phyloP scores from a whole-genome alignment of 1,284 basidiomycete species.

The Ustilago xerochloae region DNA sequence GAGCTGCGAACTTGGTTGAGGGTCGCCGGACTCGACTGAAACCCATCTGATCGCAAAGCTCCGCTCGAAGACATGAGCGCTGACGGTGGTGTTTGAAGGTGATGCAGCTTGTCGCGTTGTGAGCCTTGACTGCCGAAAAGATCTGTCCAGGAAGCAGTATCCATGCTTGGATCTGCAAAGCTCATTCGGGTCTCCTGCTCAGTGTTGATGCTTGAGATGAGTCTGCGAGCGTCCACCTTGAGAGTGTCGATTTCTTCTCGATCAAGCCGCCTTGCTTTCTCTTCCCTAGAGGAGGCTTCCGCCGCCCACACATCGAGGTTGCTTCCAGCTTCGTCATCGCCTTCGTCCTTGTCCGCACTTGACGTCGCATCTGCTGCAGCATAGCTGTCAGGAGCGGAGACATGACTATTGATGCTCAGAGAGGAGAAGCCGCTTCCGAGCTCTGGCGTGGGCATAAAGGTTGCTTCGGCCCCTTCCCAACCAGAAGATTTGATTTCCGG shows the following conservation, averaged over 20 bases:
- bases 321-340: background rate
- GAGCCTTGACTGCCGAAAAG: constrained; percentile 43
- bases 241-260: constrained; percentile 42
- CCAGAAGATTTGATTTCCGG: background rate
- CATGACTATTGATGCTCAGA: background rate
- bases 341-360: background rate
- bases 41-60: constrained; percentile 11
- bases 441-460: background rate
- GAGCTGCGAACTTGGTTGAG: constrained; percentile 16
- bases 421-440: constrained; percentile 9
- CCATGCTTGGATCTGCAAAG: constrained; percentile 20
- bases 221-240: constrained; percentile 38
- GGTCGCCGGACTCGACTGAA: constrained; percentile 21
- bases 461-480: constrained; percentile 9
- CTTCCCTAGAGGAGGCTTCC: constrained; percentile 25
- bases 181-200: constrained; percentile 21
- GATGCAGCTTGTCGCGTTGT: constrained; percentile 29
- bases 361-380: background rate
- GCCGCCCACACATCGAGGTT: constrained; percentile 34
- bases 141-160: constrained; percentile 16
- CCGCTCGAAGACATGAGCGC: constrained; percentile 24
- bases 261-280: constrained; percentile 26
- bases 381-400: background rate
- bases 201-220: constrained; percentile 24
- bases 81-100: constrained; percentile 25